Evolutionary conservation across 176 grass and related monocot genomes (phyloP), one percentile per base, ranked within the genome.

Genomic region (Carex pumila): DNA sequence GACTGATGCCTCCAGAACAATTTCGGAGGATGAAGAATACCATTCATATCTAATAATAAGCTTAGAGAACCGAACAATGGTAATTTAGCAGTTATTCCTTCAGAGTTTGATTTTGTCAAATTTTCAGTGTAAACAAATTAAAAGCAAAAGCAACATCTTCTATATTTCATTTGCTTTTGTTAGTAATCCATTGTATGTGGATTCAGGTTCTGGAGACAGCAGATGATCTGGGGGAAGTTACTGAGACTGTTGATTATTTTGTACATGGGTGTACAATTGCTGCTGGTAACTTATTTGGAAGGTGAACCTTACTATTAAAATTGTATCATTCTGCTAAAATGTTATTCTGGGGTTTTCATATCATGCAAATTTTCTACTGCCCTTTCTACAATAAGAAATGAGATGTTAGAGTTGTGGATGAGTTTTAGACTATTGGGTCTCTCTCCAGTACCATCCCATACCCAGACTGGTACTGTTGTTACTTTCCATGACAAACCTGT

Each of bases 21-120:
- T 69, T 79, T 39, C 74, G 30, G 88, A 98, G 80, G 87, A 94
- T 32, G 92, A 94, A 71, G 95, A 98, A 93, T 98, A 94, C 87
- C 95, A 98, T 88, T 91, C 95, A 53, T 98, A 98, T 86, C 83
- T 98, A 76, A 98, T 98, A 87, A 98, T 98, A 91, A 98, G 95
- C 71, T 86, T 98, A 43, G 95, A 98, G 77, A 88, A 49, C 70
- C 84, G 95, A 9, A 98, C 95, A 43, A 98, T 98, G 95, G 95
- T 97, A 89, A 88, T 32, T 80, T 69, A 72, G 85, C 47, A 52
- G 49, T 88, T 62, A 14, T 55, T 84, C 60, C 55, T 75, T 12
- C 18, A 70, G 10, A 13, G 41, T 81, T 81, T 82, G 34, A 12
- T 77, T 80, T 12, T 0, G 63, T 83, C 52, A 59, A 74, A 77